These are phyloP conservation scores for Saccharomycopsis vini DNA, from an alignment of 805 yeast genomes.

Conservation along the genomic window DNA sequence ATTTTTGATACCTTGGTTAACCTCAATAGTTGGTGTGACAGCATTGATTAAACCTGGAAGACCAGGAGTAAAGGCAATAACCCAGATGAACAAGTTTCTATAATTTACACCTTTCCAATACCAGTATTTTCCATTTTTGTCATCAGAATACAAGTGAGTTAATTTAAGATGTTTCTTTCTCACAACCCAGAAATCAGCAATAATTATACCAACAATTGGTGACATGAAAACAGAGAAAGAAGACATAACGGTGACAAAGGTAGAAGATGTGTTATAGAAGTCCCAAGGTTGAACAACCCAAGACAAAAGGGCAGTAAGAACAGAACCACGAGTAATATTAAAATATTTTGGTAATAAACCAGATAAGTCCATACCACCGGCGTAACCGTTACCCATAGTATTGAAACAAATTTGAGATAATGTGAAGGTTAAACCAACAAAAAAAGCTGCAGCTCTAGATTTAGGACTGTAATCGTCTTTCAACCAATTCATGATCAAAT, in stretches of 20 bases:
- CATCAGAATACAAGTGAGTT: conserved; percentile 30
- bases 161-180: conserved; percentile 33
- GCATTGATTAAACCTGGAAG: conserved; percentile 39
- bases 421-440: conserved; percentile 27
- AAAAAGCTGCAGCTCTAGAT: conserved; percentile 31
- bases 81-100: conserved; percentile 33
- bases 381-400: conserved; percentile 27
- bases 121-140: conserved; percentile 13
- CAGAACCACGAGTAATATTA: conserved; percentile 38
- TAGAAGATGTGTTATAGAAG: conserved; percentile 28
- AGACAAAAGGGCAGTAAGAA: conserved; percentile 31
- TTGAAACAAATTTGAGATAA: conserved; percentile 28
- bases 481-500: conserved; percentile 27
- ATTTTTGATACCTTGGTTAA: conserved; percentile 30
- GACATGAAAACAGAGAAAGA: conserved; percentile 32
- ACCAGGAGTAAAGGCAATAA: conserved; percentile 37
- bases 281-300: conserved; percentile 35
- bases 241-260: conserved; percentile 29
- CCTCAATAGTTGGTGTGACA: conserved; percentile 26
- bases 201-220: conserved; percentile 31
- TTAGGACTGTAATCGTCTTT: conserved; percentile 25
- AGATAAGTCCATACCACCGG: conserved; percentile 33
- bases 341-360: conserved; percentile 33
- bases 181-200: conserved; percentile 31
- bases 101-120: conserved; percentile 25